These are phyloP conservation scores for Euphorbia celastroides DNA, from an alignment of 441 rosid genomes.

Conservation along the genomic window DNA sequence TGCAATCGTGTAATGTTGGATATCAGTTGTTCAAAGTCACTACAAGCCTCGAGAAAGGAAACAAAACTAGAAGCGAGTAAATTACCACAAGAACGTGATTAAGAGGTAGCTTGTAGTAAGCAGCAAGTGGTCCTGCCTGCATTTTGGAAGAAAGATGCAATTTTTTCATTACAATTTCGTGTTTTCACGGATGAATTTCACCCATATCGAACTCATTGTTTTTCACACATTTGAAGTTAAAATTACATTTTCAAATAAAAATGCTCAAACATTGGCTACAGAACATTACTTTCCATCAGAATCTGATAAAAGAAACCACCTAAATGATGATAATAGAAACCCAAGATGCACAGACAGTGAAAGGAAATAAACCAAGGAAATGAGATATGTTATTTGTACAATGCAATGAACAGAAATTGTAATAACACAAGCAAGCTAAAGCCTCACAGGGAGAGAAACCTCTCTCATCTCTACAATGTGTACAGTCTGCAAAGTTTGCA, in stretches of 20 bases:
- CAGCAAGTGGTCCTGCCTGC: constrained; percentile 86
- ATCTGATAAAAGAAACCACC: not conserved
- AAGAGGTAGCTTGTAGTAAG: constrained; percentile 85
- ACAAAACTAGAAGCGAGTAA: constrained; percentile 13
- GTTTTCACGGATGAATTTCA: not conserved
- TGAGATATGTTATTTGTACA: not conserved
- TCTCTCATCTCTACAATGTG: too few species aligned
- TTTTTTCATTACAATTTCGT: not conserved
- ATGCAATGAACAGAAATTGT: too few species aligned
- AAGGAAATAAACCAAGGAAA: not conserved
- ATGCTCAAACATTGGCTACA: not conserved
- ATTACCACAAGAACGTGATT: constrained; percentile 78
- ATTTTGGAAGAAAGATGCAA: constrained; percentile 16
- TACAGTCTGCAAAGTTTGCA: too few species aligned
- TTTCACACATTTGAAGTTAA: not conserved
- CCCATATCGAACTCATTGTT: not conserved
- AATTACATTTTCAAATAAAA: not conserved
- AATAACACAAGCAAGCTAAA: too few species aligned
- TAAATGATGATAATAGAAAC: not conserved
- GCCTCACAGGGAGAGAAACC: too few species aligned
- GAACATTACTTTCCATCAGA: not conserved
- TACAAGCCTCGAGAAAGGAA: constrained; percentile 4
- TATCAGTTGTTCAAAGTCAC: not conserved
- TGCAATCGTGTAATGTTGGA: constrained; percentile 22
- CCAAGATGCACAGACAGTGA: not conserved